Percentiles rank a stretch among this genome's conserved stretches.
phyloP scores from a whole-genome alignment of 1,284 basidiomycete genomes.

The Earliella scabrosa region DNA sequence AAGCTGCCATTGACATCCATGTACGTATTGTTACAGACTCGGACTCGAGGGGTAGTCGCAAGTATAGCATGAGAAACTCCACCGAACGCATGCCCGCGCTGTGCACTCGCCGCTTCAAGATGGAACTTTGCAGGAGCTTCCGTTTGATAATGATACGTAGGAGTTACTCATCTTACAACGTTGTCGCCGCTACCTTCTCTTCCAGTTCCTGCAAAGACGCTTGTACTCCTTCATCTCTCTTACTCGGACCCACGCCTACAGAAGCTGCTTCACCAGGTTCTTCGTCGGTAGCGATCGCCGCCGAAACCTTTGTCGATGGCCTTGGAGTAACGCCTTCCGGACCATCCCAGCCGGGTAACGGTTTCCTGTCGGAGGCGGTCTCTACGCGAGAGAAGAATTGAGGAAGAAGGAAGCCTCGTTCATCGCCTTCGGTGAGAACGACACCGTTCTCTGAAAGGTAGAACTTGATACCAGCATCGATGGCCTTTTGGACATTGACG shows the following conservation, averaged over 20 bases:
- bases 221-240: slow-evolving; percentile 8
- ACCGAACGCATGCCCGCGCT: no score
- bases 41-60: no score
- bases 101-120: no score
- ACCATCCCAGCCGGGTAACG: slow-evolving; percentile 40
- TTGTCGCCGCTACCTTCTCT: slow-evolving; percentile 9
- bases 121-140: no score
- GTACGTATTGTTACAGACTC: no score
- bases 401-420: slow-evolving; percentile 55
- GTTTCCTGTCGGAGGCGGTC: slow-evolving; percentile 35
- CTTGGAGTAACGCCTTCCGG: slow-evolving; percentile 2
- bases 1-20: no score
- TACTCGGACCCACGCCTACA: slow-evolving; percentile 4
- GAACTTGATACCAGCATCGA: slow-evolving; percentile 75
- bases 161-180: slow-evolving; percentile 5
- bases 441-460: slow-evolving; percentile 84
- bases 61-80: no score
- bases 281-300: not conserved
- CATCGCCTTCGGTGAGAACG: slow-evolving; percentile 77
- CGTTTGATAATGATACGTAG: no score
- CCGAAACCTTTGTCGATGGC: not conserved
- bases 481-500: slow-evolving; percentile 72
- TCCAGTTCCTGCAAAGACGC: slow-evolving; percentile 4
- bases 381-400: slow-evolving; percentile 71
- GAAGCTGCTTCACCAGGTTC: not conserved